Evolutionary conservation across 179 eudicot species (phyloP), one percentile per base, ranked within the genome.

Genomic region (Gypsophila paniculata): DNA sequence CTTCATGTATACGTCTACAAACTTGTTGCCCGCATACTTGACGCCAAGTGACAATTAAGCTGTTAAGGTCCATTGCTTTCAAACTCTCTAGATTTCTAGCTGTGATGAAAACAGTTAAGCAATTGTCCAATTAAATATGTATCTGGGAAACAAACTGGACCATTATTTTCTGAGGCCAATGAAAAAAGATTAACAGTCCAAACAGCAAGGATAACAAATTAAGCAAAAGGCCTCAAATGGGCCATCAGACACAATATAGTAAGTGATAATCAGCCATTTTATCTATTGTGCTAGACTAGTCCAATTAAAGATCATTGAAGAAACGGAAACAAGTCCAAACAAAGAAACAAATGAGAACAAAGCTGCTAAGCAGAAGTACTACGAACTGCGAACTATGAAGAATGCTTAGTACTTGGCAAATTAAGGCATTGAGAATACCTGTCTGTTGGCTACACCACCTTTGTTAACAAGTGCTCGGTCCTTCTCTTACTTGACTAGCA

Each of bases 231-330:
- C 22, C 22, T 58, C 29, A 26, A 5, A 42, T 68, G 17, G 29
- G 8, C 42, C 54, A 38, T 69, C n/a, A 44, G 62, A 42, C 55
- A 52, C 21, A 29, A 29, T 29, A 29, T 29, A 29, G 34, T 29
- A 29, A 29, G 34, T 29, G 34, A 29, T 4, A 60, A 53, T 71
- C 55, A 70, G 44, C 61, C 69, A 51, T 69, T 69, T 39, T 18
- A 39, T 17, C 21, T 49, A 23, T 11, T 44, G 44, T 68, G 25
- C 12, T 3, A 51, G 18, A 14, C 52, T 39, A 58, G 59, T 67
- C 61, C 12, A 49, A 58, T 61, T 32, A 29, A 23, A 38, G 36
- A 49, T 49, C 48, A 51, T 14, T 14, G 54, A 59, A 52, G 44
- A n/a, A 39, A 55, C 11, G 59, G 17, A 32, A 51, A n/a, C 46